Conservation (phyloP, 225 moss, liverwort and hornwort species). For the Pseudisothecium myosuroides region DNA sequence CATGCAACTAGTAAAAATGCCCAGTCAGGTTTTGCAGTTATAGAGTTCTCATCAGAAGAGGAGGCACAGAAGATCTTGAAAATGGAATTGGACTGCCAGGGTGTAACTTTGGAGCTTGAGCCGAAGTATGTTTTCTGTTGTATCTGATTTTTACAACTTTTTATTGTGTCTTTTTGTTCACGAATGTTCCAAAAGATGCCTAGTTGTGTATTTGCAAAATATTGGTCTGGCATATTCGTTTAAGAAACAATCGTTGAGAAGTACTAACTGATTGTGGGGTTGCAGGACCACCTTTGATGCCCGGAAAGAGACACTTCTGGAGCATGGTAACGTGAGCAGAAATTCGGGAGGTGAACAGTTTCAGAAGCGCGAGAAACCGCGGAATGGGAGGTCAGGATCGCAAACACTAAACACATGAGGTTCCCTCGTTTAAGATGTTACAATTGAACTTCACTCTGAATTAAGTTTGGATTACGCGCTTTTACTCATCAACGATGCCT, state of each 20-base stretch:
- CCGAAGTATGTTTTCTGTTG: slow-evolving; percentile 42
- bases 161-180: background rate
- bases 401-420: background rate
- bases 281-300: slow-evolving; percentile 38
- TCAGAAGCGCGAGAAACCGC: slow-evolving; percentile 28
- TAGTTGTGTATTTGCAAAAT: background rate
- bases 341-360: slow-evolving; percentile 14
- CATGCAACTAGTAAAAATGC: slow-evolving; percentile 44
- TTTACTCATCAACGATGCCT: background rate
- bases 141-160: background rate
- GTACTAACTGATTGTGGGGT: background rate
- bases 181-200: background rate
- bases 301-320: slow-evolving; percentile 27
- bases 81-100: slow-evolving; percentile 55
- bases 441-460: background rate
- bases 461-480: background rate
- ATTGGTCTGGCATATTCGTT: background rate
- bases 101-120: slow-evolving; percentile 63
- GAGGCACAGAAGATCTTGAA: slow-evolving; percentile 63
- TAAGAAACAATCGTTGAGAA: background rate
- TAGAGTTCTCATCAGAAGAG: slow-evolving; percentile 76
- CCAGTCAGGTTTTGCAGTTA: slow-evolving; percentile 65
- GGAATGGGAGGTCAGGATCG: slow-evolving; percentile 25
- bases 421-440: background rate
- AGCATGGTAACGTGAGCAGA: slow-evolving; percentile 16